Evolutionary conservation across 768 basidiomycete genomes (phyloP).

Genomic region (Pleurotus ostreatus): DNA sequence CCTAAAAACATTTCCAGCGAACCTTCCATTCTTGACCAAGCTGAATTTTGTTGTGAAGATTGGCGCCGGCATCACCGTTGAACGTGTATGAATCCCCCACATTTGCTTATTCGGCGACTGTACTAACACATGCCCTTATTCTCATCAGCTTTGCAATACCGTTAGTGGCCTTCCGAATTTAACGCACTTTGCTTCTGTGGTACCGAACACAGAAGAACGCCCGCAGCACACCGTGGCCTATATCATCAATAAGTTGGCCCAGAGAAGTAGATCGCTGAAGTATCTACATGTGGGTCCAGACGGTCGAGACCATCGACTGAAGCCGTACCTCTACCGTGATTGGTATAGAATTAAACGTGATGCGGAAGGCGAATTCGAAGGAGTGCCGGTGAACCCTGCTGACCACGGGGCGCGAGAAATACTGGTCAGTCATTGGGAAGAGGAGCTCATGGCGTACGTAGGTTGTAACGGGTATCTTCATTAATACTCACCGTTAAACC

Average conservation of each 20-base stretch:
- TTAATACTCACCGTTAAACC: no score
- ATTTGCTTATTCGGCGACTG: background rate
- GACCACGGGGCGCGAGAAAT: no score
- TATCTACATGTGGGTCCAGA: conserved; percentile 2
- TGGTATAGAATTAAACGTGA: background rate
- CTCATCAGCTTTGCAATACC: background rate
- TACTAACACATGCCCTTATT: background rate
- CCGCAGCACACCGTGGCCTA: background rate
- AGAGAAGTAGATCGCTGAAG: background rate
- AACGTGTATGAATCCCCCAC: background rate
- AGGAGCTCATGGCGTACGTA: no score
- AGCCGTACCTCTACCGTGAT: background rate
- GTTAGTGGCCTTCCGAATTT: background rate
- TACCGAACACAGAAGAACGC: conserved; percentile 5
- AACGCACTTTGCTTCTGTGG: conserved; percentile 3
- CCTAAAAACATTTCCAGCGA: background rate
- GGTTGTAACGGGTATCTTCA: no score
- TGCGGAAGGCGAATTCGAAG: background rate
- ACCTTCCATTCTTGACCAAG: background rate
- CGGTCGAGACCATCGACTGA: conserved; percentile 3
- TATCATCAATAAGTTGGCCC: background rate
- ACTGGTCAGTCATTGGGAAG: no score
- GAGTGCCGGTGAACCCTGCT: no score
- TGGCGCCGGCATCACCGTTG: background rate
- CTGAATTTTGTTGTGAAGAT: background rate